Percentiles rank a stretch among this genome's conserved stretches.
Evolutionary conservation across 768 basidiomycete species (phyloP).

Genomic region (Termitomyces eurrhizus): DNA sequence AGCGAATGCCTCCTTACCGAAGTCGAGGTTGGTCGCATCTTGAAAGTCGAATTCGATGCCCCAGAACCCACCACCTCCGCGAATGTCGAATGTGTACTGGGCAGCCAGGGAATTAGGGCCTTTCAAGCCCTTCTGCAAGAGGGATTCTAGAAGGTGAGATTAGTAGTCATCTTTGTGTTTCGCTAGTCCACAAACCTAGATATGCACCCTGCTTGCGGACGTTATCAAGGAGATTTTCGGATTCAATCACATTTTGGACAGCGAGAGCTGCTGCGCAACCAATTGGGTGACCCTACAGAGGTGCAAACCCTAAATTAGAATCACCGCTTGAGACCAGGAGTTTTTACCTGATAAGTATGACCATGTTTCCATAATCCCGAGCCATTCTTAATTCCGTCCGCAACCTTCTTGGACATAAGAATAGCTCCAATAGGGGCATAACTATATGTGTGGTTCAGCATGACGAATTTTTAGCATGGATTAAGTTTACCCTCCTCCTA

Average conservation of each 20-base stretch:
- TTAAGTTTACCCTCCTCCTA: slow-evolving; percentile 73
- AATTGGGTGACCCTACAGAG: slow-evolving; percentile 60
- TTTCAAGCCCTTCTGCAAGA: slow-evolving; percentile 52
- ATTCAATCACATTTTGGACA: slow-evolving; percentile 68
- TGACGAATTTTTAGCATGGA: not conserved
- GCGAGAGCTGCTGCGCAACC: slow-evolving; percentile 78
- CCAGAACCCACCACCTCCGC: slow-evolving; percentile 85
- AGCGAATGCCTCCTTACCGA: slow-evolving; percentile 56
- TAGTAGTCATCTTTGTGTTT: not conserved
- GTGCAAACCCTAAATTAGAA: not conserved
- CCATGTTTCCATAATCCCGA: slow-evolving; percentile 80
- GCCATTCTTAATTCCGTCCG: slow-evolving; percentile 62
- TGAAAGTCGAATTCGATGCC: slow-evolving; percentile 78
- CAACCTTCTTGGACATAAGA: slow-evolving; percentile 68
- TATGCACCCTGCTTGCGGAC: slow-evolving; percentile 57
- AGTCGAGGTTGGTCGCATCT: slow-evolving; percentile 39
- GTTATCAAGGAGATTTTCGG: slow-evolving; percentile 69
- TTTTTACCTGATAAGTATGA: slow-evolving; percentile 73
- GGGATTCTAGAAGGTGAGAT: slow-evolving; percentile 27
- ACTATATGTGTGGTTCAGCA: slow-evolving; percentile 30
- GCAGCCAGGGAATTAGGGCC: slow-evolving; percentile 54
- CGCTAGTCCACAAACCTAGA: slow-evolving; percentile 32
- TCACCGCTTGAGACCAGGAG: not conserved
- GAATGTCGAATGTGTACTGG: slow-evolving; percentile 73
- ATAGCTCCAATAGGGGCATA: slow-evolving; percentile 83